Evolutionary conservation across 2,329 filamentous ascomycete species (phyloP).

Genomic region (Xylariaceae sp.): DNA sequence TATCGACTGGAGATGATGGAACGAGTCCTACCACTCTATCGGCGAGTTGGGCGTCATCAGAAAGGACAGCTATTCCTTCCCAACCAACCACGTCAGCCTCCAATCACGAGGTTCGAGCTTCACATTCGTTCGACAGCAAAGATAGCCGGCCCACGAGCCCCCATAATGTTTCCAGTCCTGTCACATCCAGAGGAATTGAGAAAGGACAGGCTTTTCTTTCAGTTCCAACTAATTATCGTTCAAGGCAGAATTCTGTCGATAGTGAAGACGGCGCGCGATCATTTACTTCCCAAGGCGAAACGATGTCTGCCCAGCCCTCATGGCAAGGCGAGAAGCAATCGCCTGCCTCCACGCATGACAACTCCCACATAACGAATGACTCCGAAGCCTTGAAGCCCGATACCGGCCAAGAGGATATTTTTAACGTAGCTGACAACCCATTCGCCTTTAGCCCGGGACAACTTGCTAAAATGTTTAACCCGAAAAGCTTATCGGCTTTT

Average conservation of each 20-base stretch:
- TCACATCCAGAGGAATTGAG: slow-evolving; percentile 45
- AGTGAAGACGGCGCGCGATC: slow-evolving; percentile 60
- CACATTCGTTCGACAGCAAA: slow-evolving; percentile 58
- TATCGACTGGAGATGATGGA: slow-evolving; percentile 27
- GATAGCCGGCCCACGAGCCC: slow-evolving; percentile 67
- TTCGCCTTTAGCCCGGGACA: slow-evolving; percentile 85
- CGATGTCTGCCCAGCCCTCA: slow-evolving; percentile 50
- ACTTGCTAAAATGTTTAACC: slow-evolving; percentile 82
- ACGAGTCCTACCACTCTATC: slow-evolving; percentile 30
- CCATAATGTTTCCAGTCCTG: slow-evolving; percentile 64
- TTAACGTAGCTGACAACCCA: slow-evolving; percentile 70
- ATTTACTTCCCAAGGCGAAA: slow-evolving; percentile 51
- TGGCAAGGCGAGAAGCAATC: slow-evolving; percentile 35
- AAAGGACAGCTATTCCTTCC: slow-evolving; percentile 19
- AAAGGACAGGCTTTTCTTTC: slow-evolving; percentile 54
- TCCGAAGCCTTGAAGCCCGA: slow-evolving; percentile 70
- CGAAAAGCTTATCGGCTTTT: slow-evolving; percentile 80
- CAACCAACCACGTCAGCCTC: slow-evolving; percentile 19
- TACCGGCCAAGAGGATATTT: slow-evolving; percentile 70
- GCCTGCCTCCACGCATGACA: slow-evolving; percentile 35
- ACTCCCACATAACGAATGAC: slow-evolving; percentile 59
- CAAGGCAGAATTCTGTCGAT: slow-evolving; percentile 66
- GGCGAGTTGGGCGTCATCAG: slow-evolving; percentile 25
- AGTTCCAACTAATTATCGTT: slow-evolving; percentile 59
- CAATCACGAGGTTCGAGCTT: slow-evolving; percentile 45